Conservation (phyloP, 495 filamentous ascomycete species). For the Amniculicola lignicola region DNA sequence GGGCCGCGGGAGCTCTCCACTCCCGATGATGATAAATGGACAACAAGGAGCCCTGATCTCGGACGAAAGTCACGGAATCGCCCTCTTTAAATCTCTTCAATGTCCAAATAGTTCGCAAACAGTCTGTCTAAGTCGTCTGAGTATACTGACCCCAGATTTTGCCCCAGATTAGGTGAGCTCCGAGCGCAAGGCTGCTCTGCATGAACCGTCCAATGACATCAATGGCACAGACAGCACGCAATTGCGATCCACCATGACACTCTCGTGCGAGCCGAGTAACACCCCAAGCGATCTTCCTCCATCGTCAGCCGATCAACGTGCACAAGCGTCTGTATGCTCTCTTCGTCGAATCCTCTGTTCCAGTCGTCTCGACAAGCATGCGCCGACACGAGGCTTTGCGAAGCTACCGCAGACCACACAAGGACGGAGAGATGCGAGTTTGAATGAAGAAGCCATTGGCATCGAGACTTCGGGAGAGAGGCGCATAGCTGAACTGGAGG, state of each 20-base stretch:
- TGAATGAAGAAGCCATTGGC: conserved; percentile 19
- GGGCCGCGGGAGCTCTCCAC: too few relatives aligned
- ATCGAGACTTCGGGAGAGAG: neutral
- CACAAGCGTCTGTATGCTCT: neutral
- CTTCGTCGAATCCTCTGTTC: neutral
- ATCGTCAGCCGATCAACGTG: neutral
- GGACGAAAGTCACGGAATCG: too few relatives aligned
- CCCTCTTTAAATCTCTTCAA: too few relatives aligned
- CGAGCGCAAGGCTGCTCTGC: too few relatives aligned
- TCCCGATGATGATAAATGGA: too few relatives aligned
- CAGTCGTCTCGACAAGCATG: neutral
- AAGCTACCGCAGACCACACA: conserved; percentile 10
- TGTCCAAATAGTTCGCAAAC: too few relatives aligned
- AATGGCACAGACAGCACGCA: conserved; percentile 25
- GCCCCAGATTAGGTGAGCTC: too few relatives aligned
- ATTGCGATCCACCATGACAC: conserved; percentile 12
- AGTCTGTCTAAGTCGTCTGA: too few relatives aligned
- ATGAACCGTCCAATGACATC: conserved; percentile 12
- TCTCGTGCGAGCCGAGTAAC: neutral
- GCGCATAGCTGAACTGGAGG: conserved; percentile 3
- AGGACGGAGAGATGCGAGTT: conserved; percentile 22
- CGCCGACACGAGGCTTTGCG: neutral
- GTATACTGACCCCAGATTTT: too few relatives aligned
- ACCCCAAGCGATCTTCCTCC: neutral
- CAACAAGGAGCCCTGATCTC: too few relatives aligned